A percentile compares a stretch with the other conserved stretches of the same genome.
Evolutionary conservation across 163 green algal genomes (phyloP).

Genomic region (Scenedesmus sp.): DNA sequence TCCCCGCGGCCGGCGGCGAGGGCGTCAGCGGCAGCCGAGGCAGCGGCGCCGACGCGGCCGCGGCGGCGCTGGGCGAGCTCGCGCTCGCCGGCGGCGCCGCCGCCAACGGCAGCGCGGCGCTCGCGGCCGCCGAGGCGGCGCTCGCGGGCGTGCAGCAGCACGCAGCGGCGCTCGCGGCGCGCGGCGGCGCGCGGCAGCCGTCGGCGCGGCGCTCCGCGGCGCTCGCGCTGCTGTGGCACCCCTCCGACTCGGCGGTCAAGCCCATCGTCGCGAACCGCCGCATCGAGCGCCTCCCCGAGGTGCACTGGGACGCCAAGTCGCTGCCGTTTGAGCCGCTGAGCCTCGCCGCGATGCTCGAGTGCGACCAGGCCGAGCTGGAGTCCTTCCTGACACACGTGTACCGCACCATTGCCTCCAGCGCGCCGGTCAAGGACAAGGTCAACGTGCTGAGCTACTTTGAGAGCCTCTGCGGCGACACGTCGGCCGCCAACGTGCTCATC

Average conservation of each 20-base stretch:
- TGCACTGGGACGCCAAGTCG: slow-evolving; percentile 62
- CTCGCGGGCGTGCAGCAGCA: background rate
- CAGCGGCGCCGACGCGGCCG: background rate
- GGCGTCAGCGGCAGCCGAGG: background rate
- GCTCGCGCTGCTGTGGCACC: slow-evolving; percentile 82
- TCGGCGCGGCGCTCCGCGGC: slow-evolving; percentile 34
- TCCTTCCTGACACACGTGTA: slow-evolving; percentile 85
- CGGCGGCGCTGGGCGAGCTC: background rate
- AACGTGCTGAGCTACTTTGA: slow-evolving; percentile 93
- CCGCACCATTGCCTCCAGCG: slow-evolving; percentile 65
- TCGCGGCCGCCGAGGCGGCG: too few relatives aligned
- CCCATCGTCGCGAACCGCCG: slow-evolving; percentile 91
- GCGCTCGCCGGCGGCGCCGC: too few relatives aligned
- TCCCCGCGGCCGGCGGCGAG: background rate
- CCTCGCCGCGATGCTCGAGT: slow-evolving; percentile 55
- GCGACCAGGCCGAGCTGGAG: slow-evolving; percentile 65
- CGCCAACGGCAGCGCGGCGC: background rate
- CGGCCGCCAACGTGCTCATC: slow-evolving; percentile 84
- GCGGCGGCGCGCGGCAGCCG: slow-evolving; percentile 17
- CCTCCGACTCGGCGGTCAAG: slow-evolving; percentile 82
- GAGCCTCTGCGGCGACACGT: slow-evolving; percentile 79
- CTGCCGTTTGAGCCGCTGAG: slow-evolving; percentile 78
- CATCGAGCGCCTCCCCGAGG: slow-evolving; percentile 71
- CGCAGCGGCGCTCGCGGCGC: slow-evolving; percentile 15
- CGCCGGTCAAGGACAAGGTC: slow-evolving; percentile 75